Base-by-base conservation (phyloP, 306 rosid species). In the Medicago arabica region DNA sequence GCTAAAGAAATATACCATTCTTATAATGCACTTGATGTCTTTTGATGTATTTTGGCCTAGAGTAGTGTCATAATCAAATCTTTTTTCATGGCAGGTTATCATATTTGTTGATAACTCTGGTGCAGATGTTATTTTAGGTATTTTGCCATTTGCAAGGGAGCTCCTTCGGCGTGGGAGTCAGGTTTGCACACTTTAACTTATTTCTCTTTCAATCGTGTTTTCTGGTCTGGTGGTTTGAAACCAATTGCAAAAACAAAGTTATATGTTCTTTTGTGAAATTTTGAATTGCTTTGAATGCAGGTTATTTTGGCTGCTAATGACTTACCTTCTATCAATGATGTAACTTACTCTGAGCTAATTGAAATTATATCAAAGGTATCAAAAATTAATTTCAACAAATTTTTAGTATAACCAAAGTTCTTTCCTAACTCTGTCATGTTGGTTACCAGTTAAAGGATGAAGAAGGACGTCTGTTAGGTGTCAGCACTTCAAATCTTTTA, bases 41-140 rank as follows among this genome's bases (percentile, higher is more conserved):
- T 68, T 46, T 75, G 76, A 39, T 1, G 31, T 79, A 16, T 57
- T 74, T 39, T 59, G 8, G 39, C 38, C 36, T 58, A 28, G 31
- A 4, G 31, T 28, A 0, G 55, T 75, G 72, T 69, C 50, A 58
- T 84, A 61, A 87, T 70, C 19, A 64, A 7, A 68, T 16, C 71
- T 18, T 53, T 86, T 28, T 69, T 51, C 28, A 43, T 78, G 18
- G 51, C 88, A 95, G 98, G 97, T 82, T 77, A 78, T 95, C 83
- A 95, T 95, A 78, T 95, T 95, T 90, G 97, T 95, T 49, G 98
- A 92, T 83, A 95, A 95, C 85, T 95, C 98, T 51, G 98, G 98
- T 78, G 98, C 97, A 8, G 98, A 95, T 86, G 81, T 95, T 28
- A 86, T 95, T 81, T 87, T 95, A 85, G 98, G 98, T 44, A 89